A percentile compares a stretch with the other conserved stretches of the same genome.
These are phyloP conservation scores for Eremochloa ophiuroides DNA, from an alignment of 176 grass and related monocot species.

Conservation along the genomic window DNA sequence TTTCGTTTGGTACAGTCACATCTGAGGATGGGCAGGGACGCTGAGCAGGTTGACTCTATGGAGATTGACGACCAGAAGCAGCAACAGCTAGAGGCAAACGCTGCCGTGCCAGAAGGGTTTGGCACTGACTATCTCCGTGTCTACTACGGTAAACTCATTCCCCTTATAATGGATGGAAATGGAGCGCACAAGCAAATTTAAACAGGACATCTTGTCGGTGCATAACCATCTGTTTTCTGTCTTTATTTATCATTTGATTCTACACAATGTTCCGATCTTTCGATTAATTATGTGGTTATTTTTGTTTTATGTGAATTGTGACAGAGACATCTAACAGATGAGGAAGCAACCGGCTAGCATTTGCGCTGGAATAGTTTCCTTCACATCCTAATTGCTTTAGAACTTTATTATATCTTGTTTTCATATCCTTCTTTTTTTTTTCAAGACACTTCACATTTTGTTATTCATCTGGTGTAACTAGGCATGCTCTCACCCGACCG, in stretches of 20 bases:
- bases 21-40: constrained; percentile 43
- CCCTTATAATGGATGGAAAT: background rate
- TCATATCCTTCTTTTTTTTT: background rate
- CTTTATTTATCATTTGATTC: too few relatives aligned
- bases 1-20: too few relatives aligned
- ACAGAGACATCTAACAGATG: background rate
- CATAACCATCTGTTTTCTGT: too few relatives aligned
- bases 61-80: constrained; percentile 46
- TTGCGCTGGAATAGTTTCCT: background rate
- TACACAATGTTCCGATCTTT: too few relatives aligned
- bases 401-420: background rate
- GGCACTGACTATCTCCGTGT: constrained; percentile 66
- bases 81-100: background rate
- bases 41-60: constrained; percentile 43
- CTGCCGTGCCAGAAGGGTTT: constrained; percentile 37
- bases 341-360: background rate
- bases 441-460: background rate
- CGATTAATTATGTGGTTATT: background rate
- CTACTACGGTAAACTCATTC: constrained; percentile 69
- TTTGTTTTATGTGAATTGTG: background rate
- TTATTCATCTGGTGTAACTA: background rate
- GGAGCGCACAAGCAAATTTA: background rate
- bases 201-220: too few relatives aligned
- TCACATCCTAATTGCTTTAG: background rate
- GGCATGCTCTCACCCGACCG: background rate